These are phyloP conservation scores for Hemerocallis citrina DNA, from an alignment of 106 monocot genomes.

Conservation along the genomic window DNA sequence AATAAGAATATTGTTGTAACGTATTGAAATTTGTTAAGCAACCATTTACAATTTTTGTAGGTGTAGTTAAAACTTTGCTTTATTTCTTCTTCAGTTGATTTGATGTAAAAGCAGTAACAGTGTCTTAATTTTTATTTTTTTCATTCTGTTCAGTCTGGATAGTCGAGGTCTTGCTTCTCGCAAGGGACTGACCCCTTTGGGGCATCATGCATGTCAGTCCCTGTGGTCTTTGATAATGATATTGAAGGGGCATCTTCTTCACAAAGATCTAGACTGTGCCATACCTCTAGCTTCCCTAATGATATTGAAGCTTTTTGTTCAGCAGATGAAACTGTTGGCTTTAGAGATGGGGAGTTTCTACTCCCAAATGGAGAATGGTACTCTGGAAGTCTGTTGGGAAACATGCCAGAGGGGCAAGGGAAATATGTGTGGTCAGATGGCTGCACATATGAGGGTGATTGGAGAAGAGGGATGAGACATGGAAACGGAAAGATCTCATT, in stretches of 20 bases:
- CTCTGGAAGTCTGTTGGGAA: constrained; percentile 58
- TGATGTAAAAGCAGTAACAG: no score
- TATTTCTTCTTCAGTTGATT: no score
- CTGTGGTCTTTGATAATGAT: constrained; percentile 1
- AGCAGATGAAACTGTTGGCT: constrained; percentile 1
- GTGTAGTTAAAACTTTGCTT: no score
- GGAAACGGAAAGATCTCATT: constrained; percentile 76
- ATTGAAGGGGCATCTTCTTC: constrained; percentile 3
- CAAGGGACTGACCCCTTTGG: constrained; percentile 2
- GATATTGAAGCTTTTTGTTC: constrained; percentile 1
- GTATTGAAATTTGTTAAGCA: no score
- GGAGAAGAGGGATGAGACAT: constrained; percentile 93
- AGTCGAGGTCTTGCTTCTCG: no score
- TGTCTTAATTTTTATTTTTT: no score
- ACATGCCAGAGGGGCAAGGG: constrained; percentile 58
- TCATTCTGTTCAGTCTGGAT: no score
- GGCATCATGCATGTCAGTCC: constrained; percentile 5
- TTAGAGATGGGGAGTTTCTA: constrained; percentile 19
- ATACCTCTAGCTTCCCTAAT: not conserved
- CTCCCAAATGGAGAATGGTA: constrained; percentile 62
- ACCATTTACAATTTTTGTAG: no score
- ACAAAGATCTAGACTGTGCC: constrained; percentile 2
- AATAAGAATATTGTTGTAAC: no score
- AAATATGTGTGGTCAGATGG: constrained; percentile 84
- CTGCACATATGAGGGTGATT: constrained; percentile 78